Conservation (phyloP, 805 yeast genomes). For the Vanderwaltozyma verrucispora region DNA sequence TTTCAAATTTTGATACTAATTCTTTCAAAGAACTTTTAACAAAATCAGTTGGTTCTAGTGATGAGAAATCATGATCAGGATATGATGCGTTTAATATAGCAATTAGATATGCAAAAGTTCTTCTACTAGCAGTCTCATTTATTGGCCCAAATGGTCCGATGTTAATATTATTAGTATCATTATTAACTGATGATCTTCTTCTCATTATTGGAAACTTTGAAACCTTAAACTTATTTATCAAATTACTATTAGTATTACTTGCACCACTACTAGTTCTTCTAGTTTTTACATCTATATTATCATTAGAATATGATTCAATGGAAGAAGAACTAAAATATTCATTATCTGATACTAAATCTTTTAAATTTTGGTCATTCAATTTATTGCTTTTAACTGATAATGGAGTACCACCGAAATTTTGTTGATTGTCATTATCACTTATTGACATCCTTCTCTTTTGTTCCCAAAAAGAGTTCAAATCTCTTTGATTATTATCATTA, state of each 20-base stretch:
- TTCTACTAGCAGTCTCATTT: constrained; percentile 72
- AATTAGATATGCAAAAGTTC: constrained; percentile 81
- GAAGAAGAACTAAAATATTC: constrained; percentile 25
- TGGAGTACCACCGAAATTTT: constrained; percentile 20
- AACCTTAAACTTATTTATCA: constrained; percentile 8
- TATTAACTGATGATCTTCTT: constrained; percentile 24
- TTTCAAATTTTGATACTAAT: constrained; percentile 60
- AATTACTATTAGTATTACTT: constrained; percentile 18
- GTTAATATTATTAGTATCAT: constrained; percentile 18
- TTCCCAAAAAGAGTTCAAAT: constrained; percentile 29
- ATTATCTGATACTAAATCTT: constrained; percentile 24
- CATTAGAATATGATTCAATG: constrained; percentile 15
- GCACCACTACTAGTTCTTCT: constrained; percentile 12
- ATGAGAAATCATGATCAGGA: constrained; percentile 92
- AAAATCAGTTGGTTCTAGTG: constrained; percentile 72
- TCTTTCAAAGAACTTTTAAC: constrained; percentile 39
- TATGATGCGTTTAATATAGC: constrained; percentile 85
- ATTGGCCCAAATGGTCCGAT: constrained; percentile 85
- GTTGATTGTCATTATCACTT: constrained; percentile 13
- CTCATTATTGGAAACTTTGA: constrained; percentile 6
- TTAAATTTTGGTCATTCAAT: constrained; percentile 28
- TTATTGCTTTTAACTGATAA: constrained; percentile 16
- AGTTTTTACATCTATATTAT: constrained; percentile 1
- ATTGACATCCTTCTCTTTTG: constrained; percentile 34
- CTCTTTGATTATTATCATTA: constrained; percentile 5